Conservation (phyloP, 208 protist genomes). For the Trypanosoma conorhini region DNA sequence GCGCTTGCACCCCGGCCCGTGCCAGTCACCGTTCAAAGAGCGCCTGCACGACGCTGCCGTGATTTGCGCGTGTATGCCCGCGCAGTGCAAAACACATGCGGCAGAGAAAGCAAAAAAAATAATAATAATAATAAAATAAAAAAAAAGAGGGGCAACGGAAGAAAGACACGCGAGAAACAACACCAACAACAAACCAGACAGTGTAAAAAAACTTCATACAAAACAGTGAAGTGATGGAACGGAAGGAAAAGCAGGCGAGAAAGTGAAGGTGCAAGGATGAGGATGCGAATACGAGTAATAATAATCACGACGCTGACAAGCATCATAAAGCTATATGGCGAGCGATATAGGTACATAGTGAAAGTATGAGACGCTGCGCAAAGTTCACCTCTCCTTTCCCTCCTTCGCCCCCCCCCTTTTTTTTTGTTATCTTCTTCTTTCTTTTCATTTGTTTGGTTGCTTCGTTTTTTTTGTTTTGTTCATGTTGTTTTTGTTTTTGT, state of each 20-base stretch:
- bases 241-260: neutral
- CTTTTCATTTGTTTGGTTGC: constrained; percentile 9
- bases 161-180: constrained; percentile 5
- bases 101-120: neutral
- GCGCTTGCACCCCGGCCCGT: neutral
- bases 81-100: neutral
- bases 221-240: neutral
- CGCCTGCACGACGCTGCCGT: neutral
- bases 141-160: neutral
- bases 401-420: neutral
- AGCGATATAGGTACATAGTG: neutral
- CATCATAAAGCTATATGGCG: neutral
- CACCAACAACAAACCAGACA: neutral
- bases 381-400: neutral
- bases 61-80: neutral
- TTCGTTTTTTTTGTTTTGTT: neutral
- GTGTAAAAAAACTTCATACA: neutral
- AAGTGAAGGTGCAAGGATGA: neutral
- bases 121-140: no score
- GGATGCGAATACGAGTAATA: neutral
- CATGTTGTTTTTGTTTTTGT: no score
- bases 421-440: constrained; percentile 11
- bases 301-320: neutral
- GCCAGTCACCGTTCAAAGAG: neutral
- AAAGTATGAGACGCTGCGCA: neutral